Evolutionary conservation across 2,329 filamentous ascomycete species (phyloP).

Genomic region (Colletotrichum sp.): DNA sequence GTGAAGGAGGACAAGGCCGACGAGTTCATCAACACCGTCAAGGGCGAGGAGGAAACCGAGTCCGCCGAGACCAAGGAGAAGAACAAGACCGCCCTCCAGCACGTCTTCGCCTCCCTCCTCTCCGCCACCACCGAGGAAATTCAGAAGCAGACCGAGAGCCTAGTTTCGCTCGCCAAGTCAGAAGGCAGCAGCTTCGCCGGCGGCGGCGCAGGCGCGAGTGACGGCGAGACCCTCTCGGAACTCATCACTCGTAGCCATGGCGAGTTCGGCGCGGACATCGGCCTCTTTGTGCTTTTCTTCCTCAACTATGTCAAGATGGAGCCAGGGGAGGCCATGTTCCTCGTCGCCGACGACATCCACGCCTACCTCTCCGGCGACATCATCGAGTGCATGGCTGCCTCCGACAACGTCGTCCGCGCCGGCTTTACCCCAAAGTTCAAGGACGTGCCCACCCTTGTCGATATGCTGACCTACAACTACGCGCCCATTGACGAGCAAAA

Average conservation of each 20-base stretch:
- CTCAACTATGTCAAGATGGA: slow-evolving; percentile 91
- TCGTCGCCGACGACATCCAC: slow-evolving; percentile 96
- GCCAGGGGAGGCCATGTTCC: slow-evolving; percentile 92
- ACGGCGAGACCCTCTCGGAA: slow-evolving; percentile 74
- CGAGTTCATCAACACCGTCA: slow-evolving; percentile 55
- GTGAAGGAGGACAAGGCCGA: slow-evolving; percentile 69
- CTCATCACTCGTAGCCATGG: slow-evolving; percentile 79
- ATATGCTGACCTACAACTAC: slow-evolving; percentile 94
- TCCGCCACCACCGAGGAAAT: slow-evolving; percentile 68
- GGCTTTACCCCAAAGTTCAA: slow-evolving; percentile 99
- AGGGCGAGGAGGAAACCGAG: slow-evolving; percentile 45
- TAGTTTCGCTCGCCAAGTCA: slow-evolving; percentile 73
- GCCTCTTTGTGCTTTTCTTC: slow-evolving; percentile 95
- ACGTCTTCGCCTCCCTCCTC: slow-evolving; percentile 82
- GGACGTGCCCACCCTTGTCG: slow-evolving; percentile 86
- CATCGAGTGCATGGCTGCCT: slow-evolving; percentile 98
- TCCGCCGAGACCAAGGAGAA: slow-evolving; percentile 71
- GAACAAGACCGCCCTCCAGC: slow-evolving; percentile 82
- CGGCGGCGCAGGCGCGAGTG: slow-evolving; percentile 70
- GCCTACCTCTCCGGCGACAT: slow-evolving; percentile 94
- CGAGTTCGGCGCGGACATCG: slow-evolving; percentile 89
- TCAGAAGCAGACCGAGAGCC: slow-evolving; percentile 66
- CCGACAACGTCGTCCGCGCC: slow-evolving; percentile 97
- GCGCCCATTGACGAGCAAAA: slow-evolving; percentile 95
- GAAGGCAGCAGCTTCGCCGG: slow-evolving; percentile 75